Evolutionary conservation across 495 filamentous ascomycete genomes (phyloP).

Genomic region (Penicillium pulvis): DNA sequence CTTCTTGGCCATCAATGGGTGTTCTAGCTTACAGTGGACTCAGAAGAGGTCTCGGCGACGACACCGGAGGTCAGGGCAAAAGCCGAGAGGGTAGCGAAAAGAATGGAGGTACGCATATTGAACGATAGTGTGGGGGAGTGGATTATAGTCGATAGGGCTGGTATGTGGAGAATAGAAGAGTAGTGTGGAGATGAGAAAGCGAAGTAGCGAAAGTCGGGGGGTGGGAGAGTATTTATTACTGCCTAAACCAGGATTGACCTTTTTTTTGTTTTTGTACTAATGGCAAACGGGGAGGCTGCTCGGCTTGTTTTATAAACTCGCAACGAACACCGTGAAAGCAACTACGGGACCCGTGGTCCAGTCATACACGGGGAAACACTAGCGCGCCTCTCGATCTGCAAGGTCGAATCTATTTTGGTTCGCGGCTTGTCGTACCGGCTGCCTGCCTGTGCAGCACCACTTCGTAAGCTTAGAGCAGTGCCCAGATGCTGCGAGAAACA

Average conservation of each 20-base stretch:
- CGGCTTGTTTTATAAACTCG: conserved; percentile 10
- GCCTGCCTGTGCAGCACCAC: conserved; percentile 16
- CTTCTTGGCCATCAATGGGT: background rate
- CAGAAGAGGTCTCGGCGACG: conserved; percentile 15
- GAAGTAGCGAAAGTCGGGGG: background rate
- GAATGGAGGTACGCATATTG: conserved; percentile 45
- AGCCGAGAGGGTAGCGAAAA: conserved; percentile 46
- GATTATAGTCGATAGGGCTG: background rate
- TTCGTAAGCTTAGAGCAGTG: conserved; percentile 20
- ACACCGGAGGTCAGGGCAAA: conserved; percentile 30
- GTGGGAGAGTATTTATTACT: background rate
- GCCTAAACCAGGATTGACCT: too few relatives aligned
- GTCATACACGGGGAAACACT: conserved; percentile 12
- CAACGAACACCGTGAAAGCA: conserved; percentile 2
- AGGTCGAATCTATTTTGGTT: conserved; percentile 34
- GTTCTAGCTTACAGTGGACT: conserved; percentile 21
- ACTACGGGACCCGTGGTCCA: conserved; percentile 12
- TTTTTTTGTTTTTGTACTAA: background rate
- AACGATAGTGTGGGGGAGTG: conserved; percentile 8
- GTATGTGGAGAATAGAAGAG: conserved; percentile 7
- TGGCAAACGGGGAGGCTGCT: conserved; percentile 2
- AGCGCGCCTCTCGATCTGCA: conserved; percentile 28
- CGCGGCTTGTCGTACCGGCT: conserved; percentile 25
- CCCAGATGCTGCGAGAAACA: background rate
- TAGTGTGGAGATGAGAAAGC: conserved; percentile 1